These are phyloP conservation scores for Neoconidiobolus thromboides DNA, from an alignment of 371 early-diverging fungal species.

Conservation along the genomic window DNA sequence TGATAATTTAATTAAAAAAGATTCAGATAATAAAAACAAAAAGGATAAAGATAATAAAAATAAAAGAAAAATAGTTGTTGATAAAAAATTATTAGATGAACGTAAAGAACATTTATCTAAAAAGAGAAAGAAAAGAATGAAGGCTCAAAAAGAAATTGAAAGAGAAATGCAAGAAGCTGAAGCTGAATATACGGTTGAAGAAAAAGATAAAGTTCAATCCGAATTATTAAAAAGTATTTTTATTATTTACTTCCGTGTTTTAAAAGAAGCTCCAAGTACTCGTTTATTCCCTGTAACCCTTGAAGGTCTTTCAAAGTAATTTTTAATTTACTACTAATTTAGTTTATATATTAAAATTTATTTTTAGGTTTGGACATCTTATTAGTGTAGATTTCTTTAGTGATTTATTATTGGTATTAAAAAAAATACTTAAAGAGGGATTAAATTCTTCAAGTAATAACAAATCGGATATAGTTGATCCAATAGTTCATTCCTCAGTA, in stretches of 20 bases:
- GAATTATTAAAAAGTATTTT: constrained; percentile 85
- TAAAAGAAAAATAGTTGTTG: constrained; percentile 12
- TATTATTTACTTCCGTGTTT: constrained; percentile 76
- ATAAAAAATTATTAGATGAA: too few species aligned
- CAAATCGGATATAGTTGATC: constrained; percentile 13
- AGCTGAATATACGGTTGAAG: constrained; percentile 51
- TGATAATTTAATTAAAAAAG: background rate
- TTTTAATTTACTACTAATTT: background rate
- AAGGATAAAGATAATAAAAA: constrained; percentile 21
- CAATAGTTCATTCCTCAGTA: constrained; percentile 14
- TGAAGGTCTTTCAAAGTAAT: constrained; percentile 65
- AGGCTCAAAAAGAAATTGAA: constrained; percentile 51
- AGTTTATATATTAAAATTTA: background rate
- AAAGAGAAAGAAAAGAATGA: constrained; percentile 46
- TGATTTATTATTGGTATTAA: constrained; percentile 65
- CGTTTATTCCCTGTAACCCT: constrained; percentile 66
- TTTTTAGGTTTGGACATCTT: constrained; percentile 59
- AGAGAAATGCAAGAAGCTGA: constrained; percentile 69
- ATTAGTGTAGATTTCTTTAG: constrained; percentile 86
- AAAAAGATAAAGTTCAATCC: constrained; percentile 53
- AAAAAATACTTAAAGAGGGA: constrained; percentile 37
- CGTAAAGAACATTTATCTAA: constrained; percentile 38
- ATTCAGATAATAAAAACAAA: too few species aligned
- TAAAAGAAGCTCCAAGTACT: constrained; percentile 62
- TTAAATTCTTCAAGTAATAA: constrained; percentile 12